Evolutionary conservation across 495 filamentous ascomycete genomes (phyloP), one percentile per base, ranked within the genome.

Genomic region (Podospora comata): DNA sequence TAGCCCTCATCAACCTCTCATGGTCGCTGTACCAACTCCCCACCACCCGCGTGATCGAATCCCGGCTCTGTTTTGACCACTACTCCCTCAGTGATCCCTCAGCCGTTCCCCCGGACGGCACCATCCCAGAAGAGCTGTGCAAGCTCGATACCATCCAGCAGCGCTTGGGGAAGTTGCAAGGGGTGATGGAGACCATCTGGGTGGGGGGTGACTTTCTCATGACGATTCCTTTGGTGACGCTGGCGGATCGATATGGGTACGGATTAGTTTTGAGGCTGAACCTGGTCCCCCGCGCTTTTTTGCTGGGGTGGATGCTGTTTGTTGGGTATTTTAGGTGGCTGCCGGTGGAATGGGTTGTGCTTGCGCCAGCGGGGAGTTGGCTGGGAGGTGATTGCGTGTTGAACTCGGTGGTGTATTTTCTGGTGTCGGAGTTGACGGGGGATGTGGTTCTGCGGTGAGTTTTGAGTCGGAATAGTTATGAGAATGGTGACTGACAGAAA

Each of bases 341-440:
- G 32, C 80, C 81, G 5, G 67, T 79, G 11, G 71, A 72, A 48
- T 76, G 79, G 54, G 76, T 81, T 3, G 60, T 81, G 16, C 72
- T 75, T 16, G 76, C 75, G 1, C 76, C 81, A 13, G 60, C 72
- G 19, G 73, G 80, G 18, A 82, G 80, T 3, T 65, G 81, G 18
- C 72, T 83, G 7, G 81, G 81, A 16, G 81, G 79, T 18, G 80
- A 83, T 67, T 82, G 79, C 53, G 79, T 83, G 26, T 79, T 83
- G 67, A 83, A 82, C 66, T 81, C 80, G 23, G 78, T 83, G 58
- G 69, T 80, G 7, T 83, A 83, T 56, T 71, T 79, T 4, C 73
- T 82, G 6, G 80, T 79, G 6, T 77, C 81, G 48, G 69, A 75
- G 5, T 65, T 79, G 67, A 78, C 80, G 13, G 78, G 80, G 5